These are phyloP conservation scores for Fusarium solani-melongenae DNA, from an alignment of 2,329 filamentous ascomycete species.

Conservation along the genomic window DNA sequence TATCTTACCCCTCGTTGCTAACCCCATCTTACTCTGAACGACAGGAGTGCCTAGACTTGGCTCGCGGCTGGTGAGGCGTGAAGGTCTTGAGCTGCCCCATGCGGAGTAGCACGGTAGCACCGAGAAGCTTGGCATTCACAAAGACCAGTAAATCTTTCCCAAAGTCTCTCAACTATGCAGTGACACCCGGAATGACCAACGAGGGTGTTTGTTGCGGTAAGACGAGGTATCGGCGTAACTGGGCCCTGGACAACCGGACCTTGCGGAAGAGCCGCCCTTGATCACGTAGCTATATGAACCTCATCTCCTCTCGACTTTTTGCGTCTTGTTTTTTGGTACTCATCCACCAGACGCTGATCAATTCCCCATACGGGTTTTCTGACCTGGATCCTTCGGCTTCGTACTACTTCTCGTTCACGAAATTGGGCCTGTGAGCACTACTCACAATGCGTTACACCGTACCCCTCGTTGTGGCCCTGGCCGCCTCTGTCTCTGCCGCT, in stretches of 20 bases:
- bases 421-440: background rate
- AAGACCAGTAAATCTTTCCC: background rate
- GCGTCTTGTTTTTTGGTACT: background rate
- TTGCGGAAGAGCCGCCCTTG: background rate
- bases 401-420: background rate
- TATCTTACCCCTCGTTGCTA: background rate
- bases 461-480: constrained; percentile 24
- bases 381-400: background rate
- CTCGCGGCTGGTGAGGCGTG: background rate
- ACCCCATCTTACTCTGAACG: background rate
- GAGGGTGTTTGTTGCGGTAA: background rate
- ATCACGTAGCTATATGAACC: background rate
- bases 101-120: constrained; percentile 7
- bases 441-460: constrained; percentile 23
- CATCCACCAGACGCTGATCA: background rate
- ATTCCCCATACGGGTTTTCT: background rate
- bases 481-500: constrained; percentile 13
- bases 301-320: background rate
- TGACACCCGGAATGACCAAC: background rate
- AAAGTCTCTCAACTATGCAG: background rate
- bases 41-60: background rate
- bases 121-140: constrained; percentile 8
- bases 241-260: background rate
- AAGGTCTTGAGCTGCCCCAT: constrained; percentile 16
- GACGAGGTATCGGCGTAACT: background rate